These are phyloP conservation scores for Dionaea muscipula DNA, from an alignment of 179 eudicot species.

Conservation along the genomic window DNA sequence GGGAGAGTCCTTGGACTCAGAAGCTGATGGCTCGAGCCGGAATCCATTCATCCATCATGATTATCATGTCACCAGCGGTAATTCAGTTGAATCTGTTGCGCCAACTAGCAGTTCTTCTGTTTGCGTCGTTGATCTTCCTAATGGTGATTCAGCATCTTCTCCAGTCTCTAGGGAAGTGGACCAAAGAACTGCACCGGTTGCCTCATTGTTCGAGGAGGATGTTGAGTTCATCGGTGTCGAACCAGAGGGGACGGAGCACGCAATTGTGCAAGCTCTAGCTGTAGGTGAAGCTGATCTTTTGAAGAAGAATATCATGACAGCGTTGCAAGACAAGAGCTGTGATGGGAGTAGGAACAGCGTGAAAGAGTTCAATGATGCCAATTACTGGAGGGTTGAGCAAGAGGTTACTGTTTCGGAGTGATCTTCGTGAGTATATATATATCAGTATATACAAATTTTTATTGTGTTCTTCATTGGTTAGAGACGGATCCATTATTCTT, in stretches of 20 bases:
- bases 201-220: slow-evolving; percentile 89
- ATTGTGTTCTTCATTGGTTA: too few species aligned
- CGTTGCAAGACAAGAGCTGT: slow-evolving; percentile 33
- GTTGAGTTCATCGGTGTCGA: slow-evolving; percentile 98
- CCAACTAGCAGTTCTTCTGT: slow-evolving; percentile 17
- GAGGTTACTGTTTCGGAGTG: slow-evolving; percentile 76
- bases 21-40: slow-evolving; percentile 39
- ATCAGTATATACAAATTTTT: too few species aligned
- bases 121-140: slow-evolving; percentile 27
- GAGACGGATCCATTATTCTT: too few species aligned
- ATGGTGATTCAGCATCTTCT: slow-evolving; percentile 30
- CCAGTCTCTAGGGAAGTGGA: slow-evolving; percentile 21
- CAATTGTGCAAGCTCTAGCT: slow-evolving; percentile 84
- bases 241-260: slow-evolving; percentile 86
- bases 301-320: slow-evolving; percentile 38
- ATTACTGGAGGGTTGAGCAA: slow-evolving; percentile 93
- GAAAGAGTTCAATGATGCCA: slow-evolving; percentile 76
- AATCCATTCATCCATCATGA: slow-evolving; percentile 56
- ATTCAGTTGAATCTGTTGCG: slow-evolving; percentile 15
- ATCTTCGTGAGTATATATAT: slow-evolving; percentile 2
- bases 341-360: slow-evolving; percentile 43
- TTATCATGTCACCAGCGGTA: slow-evolving; percentile 8
- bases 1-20: slow-evolving; percentile 47
- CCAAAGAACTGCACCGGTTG: slow-evolving; percentile 32
- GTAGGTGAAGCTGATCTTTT: slow-evolving; percentile 96